phyloP scores from a whole-genome alignment of 1,284 basidiomycete genomes.

The Ganoderma multipileum region DNA sequence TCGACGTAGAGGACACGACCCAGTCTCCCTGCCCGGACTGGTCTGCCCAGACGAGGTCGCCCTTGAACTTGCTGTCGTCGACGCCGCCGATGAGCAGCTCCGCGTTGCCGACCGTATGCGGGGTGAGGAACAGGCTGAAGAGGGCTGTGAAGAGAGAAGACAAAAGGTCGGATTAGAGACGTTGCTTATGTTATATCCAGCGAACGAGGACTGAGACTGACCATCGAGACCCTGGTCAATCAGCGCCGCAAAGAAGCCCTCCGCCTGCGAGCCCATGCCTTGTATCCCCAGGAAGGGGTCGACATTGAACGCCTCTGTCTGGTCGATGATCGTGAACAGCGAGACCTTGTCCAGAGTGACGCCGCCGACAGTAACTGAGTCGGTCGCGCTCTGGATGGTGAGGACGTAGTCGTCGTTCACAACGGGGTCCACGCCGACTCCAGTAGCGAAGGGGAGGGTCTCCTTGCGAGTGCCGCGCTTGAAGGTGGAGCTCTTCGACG shows the following conservation, averaged over 20 bases:
- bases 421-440: slow-evolving; percentile 63
- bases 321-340: slow-evolving; percentile 57
- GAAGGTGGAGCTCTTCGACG: slow-evolving; percentile 56
- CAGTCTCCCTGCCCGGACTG: slow-evolving; percentile 48
- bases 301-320: slow-evolving; percentile 55
- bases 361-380: slow-evolving; percentile 55
- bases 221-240: slow-evolving; percentile 55
- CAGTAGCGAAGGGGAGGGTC: slow-evolving; percentile 57
- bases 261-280: slow-evolving; percentile 54
- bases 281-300: slow-evolving; percentile 64
- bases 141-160: slow-evolving; percentile 44
- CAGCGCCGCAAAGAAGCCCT: slow-evolving; percentile 57
- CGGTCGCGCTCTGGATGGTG: slow-evolving; percentile 48
- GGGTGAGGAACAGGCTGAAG: slow-evolving; percentile 60
- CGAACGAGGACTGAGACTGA: slow-evolving; percentile 32
- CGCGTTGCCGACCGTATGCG: slow-evolving; percentile 53
- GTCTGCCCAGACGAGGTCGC: slow-evolving; percentile 51
- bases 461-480: slow-evolving; percentile 47
- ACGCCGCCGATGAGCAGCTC: slow-evolving; percentile 62
- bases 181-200: not conserved
- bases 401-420: slow-evolving; percentile 52
- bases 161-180: not conserved
- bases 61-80: slow-evolving; percentile 57
- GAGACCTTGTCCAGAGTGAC: slow-evolving; percentile 45
- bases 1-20: slow-evolving; percentile 52